Conservation (phyloP, 2,329 filamentous ascomycete species). For the Neofusicoccum sp. region DNA sequence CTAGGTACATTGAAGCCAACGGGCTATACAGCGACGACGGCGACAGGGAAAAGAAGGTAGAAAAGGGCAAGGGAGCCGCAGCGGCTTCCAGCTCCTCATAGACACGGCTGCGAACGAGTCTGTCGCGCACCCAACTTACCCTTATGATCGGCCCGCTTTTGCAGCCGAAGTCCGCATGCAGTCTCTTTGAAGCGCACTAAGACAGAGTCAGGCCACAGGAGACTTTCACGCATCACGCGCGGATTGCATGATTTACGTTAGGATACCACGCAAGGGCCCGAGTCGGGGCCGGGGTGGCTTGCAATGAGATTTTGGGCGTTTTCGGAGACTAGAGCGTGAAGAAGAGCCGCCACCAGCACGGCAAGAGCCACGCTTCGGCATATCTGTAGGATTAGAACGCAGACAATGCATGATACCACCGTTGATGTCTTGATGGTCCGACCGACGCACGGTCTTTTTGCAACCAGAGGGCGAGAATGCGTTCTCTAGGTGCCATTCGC, state of each 20-base stretch:
- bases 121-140: neutral
- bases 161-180: neutral
- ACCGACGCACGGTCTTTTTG: neutral
- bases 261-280: constrained; percentile 5
- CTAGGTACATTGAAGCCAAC: constrained; percentile 42
- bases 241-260: constrained; percentile 11
- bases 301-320: constrained; percentile 10
- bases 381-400: constrained; percentile 1
- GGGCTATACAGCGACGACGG: constrained; percentile 39
- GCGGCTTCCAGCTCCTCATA: constrained; percentile 10
- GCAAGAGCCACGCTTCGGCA: neutral
- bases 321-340: constrained; percentile 4
- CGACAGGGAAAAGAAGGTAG: constrained; percentile 29
- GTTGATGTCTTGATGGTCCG: neutral
- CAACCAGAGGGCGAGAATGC: too few species aligned
- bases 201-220: neutral
- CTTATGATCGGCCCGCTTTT: neutral
- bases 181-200: neutral
- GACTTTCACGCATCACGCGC: constrained; percentile 2
- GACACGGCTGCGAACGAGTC: neutral
- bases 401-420: constrained; percentile 3
- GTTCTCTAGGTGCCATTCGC: too few species aligned
- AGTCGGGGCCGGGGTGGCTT: neutral
- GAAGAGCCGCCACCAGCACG: constrained; percentile 3
- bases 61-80: constrained; percentile 25